Percentiles rank a stretch among this genome's conserved stretches.
Evolutionary conservation across 352 stramenopile genomes (phyloP).

Genomic region (Pythium rhizo-oryzae): DNA sequence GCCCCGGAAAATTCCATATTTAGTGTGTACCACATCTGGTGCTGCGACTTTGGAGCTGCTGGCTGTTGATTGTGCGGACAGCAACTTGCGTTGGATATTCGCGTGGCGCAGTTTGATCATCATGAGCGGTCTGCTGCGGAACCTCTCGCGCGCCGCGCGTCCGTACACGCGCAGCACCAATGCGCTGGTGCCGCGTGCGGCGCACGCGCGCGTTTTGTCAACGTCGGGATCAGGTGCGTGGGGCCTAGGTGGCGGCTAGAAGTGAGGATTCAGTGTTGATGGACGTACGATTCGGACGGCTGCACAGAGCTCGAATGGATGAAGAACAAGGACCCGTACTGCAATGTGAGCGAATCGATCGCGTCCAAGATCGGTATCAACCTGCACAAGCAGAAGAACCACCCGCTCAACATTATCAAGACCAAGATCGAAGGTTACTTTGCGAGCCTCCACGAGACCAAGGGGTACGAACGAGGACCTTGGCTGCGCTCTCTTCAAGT

Average conservation of each 20-base stretch:
- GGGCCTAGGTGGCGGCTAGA: background rate
- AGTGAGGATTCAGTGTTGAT: background rate
- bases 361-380: constrained; percentile 89
- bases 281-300: background rate
- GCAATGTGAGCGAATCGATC: constrained; percentile 89
- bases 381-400: constrained; percentile 81
- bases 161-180: constrained; percentile 18
- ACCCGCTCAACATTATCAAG: constrained; percentile 94
- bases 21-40: constrained; percentile 21
- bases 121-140: constrained; percentile 24
- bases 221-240: constrained; percentile 19
- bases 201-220: constrained; percentile 12
- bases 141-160: constrained; percentile 13
- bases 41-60: no score
- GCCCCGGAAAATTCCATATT: background rate
- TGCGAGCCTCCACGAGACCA: constrained; percentile 59
- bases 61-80: constrained; percentile 10
- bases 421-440: constrained; percentile 93
- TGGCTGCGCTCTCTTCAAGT: background rate
- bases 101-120: constrained; percentile 4
- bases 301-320: constrained; percentile 71
- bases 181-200: constrained; percentile 5
- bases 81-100: constrained; percentile 15
- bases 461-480: constrained; percentile 39
- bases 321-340: constrained; percentile 79